Evolutionary conservation across 2,329 filamentous ascomycete species (phyloP), one percentile per base, ranked within the genome.

Genomic region (Lasiodiplodia citricola): DNA sequence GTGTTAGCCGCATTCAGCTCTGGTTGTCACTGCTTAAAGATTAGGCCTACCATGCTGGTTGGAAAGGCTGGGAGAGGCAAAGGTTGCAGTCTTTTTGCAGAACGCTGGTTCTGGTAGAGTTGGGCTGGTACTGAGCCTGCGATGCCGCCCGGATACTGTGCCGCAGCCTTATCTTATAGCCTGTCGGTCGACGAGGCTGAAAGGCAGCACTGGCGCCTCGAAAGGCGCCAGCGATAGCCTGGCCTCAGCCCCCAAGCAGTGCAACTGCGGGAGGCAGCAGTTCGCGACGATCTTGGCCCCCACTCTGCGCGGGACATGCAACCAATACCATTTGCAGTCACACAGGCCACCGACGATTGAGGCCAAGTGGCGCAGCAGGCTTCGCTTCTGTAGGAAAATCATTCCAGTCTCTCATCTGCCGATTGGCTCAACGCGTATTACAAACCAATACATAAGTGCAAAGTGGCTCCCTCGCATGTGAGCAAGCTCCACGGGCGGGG

Each of bases 151-250:
- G 56, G 37, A 47, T 31, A 60, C 11, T 23, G 38, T 31, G 56
- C 56, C 41, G 21, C 21, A 60, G 56, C 56, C 56, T 60, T 28
- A 35, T 31, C 38, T 60, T 60, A 60, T 60, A 60, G 21, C 38
- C 37, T 28, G 37, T 31, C 54, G 28, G 54, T 21, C 11, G 37
- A 47, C 23, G 56, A 60, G 56, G 56, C 56, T 60, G 56, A 60
- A 47, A 60, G 38, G 38, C 21, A 47, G 56, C 44, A 7, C 18
- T 14, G 7, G 31, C 55, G 35, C 55, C 35, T 57, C n/a, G 1
- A 23, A 3, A 47, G 23, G 56, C 56, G 21, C 37, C 56, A 31
- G 37, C 35, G 56, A 60, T 13, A n/a, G 56, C 56, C 37, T 21
- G 21, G 10, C 28, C 25, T 44, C 35, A 23, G 56, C 56, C 56